These are phyloP conservation scores for Chalciporus chontae DNA, from an alignment of 768 basidiomycete species.

Conservation along the genomic window DNA sequence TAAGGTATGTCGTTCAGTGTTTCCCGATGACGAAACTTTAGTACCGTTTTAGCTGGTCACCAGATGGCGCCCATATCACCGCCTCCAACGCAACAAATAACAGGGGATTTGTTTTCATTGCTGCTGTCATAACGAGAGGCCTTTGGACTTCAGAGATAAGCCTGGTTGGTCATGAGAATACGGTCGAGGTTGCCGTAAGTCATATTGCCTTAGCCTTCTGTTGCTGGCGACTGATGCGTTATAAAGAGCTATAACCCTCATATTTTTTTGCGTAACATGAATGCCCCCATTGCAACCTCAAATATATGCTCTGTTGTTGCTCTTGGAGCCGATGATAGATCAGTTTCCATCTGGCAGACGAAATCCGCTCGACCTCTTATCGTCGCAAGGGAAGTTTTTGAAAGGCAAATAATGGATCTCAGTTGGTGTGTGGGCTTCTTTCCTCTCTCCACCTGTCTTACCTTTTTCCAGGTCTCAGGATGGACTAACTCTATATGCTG, in stretches of 20 bases:
- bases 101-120: slow-evolving; percentile 94
- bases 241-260: slow-evolving; percentile 80
- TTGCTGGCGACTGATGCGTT: neutral
- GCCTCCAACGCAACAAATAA: slow-evolving; percentile 97
- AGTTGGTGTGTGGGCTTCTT: slow-evolving; percentile 66
- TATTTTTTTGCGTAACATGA: slow-evolving; percentile 80
- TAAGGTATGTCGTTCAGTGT: slow-evolving; percentile 53
- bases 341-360: slow-evolving; percentile 95
- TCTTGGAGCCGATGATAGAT: slow-evolving; percentile 89
- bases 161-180: slow-evolving; percentile 95
- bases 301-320: slow-evolving; percentile 93
- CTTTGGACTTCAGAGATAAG: slow-evolving; percentile 91
- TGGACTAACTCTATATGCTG: slow-evolving; percentile 88
- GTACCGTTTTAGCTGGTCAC: slow-evolving; percentile 75
- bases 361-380: slow-evolving; percentile 87
- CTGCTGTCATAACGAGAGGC: slow-evolving; percentile 87
- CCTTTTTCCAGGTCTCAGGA: slow-evolving; percentile 76
- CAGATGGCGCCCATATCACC: slow-evolving; percentile 97
- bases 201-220: neutral
- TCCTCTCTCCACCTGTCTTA: neutral
- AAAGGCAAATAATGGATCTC: slow-evolving; percentile 91
- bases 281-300: slow-evolving; percentile 62
- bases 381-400: slow-evolving; percentile 92
- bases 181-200: slow-evolving; percentile 90
- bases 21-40: neutral